phyloP scores from a whole-genome alignment of 176 grass and related monocot genomes.

The Oryza longistaminata region DNA sequence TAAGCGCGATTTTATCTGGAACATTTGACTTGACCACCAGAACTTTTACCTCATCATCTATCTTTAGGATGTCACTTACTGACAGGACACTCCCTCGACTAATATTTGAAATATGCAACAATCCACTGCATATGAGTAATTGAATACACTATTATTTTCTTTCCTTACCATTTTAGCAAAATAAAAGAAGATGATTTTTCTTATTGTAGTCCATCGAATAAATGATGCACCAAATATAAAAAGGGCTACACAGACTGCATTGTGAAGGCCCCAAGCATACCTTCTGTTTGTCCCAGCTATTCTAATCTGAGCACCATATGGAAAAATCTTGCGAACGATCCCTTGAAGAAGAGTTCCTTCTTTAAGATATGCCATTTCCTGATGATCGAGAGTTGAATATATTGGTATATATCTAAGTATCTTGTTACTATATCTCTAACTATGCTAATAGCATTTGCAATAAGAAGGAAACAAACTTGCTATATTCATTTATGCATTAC shows the following conservation, averaged over 20 bases:
- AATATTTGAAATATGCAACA: slow-evolving; percentile 92
- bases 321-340: slow-evolving; percentile 65
- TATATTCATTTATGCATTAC: background rate
- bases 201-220: no score
- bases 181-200: no score
- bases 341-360: slow-evolving; percentile 89
- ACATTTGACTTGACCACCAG: slow-evolving; percentile 83
- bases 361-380: slow-evolving; percentile 84
- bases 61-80: slow-evolving; percentile 72
- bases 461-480: background rate
- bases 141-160: slow-evolving; percentile 10
- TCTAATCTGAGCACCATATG: slow-evolving; percentile 74
- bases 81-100: slow-evolving; percentile 50
- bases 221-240: background rate
- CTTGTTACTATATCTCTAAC: background rate
- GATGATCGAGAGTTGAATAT: slow-evolving; percentile 8
- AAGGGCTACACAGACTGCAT: background rate
- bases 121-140: slow-evolving; percentile 59
- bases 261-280: slow-evolving; percentile 38
- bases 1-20: slow-evolving; percentile 82
- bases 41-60: slow-evolving; percentile 84
- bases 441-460: slow-evolving; percentile 1
- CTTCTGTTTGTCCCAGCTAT: slow-evolving; percentile 77
- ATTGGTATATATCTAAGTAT: background rate
- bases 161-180: background rate